phyloP scores from a whole-genome alignment of 176 grass and related monocot species.

The Poa pratensis region DNA sequence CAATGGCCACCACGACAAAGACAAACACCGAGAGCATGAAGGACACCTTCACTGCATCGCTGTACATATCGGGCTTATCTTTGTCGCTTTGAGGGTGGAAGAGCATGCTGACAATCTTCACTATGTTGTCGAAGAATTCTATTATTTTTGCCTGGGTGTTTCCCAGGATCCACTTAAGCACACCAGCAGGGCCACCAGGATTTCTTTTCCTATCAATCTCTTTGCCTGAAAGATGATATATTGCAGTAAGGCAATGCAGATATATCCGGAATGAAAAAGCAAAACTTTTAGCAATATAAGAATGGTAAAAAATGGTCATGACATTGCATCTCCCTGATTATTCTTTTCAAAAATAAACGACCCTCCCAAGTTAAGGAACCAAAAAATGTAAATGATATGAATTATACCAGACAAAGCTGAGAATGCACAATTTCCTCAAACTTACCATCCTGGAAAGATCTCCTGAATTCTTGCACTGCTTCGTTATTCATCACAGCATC shows the following conservation, averaged over 20 bases:
- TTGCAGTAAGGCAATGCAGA: conserved; percentile 32
- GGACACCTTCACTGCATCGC: conserved; percentile 60
- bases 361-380: neutral
- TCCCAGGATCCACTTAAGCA: conserved; percentile 69
- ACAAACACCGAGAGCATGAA: conserved; percentile 80
- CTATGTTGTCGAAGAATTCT: conserved; percentile 63
- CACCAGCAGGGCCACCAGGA: conserved; percentile 30
- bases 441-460: conserved; percentile 68
- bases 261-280: neutral
- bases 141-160: conserved; percentile 62
- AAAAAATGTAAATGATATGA: neutral
- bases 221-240: conserved; percentile 48
- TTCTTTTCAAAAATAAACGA: neutral
- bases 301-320: too few species aligned
- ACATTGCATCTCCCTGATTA: conserved; percentile 8
- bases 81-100: conserved; percentile 41
- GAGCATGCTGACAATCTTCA: conserved; percentile 62
- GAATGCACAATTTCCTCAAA: neutral
- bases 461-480: conserved; percentile 83
- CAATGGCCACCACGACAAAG: conserved; percentile 76
- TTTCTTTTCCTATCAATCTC: conserved; percentile 50
- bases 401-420: conserved; percentile 25
- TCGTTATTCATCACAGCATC: conserved; percentile 91
- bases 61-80: conserved; percentile 51
- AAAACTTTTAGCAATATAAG: conserved; percentile 2